Evolutionary conservation across 805 yeast species (phyloP), one percentile per base, ranked within the genome.

Genomic region (Metschnikowia sp.): DNA sequence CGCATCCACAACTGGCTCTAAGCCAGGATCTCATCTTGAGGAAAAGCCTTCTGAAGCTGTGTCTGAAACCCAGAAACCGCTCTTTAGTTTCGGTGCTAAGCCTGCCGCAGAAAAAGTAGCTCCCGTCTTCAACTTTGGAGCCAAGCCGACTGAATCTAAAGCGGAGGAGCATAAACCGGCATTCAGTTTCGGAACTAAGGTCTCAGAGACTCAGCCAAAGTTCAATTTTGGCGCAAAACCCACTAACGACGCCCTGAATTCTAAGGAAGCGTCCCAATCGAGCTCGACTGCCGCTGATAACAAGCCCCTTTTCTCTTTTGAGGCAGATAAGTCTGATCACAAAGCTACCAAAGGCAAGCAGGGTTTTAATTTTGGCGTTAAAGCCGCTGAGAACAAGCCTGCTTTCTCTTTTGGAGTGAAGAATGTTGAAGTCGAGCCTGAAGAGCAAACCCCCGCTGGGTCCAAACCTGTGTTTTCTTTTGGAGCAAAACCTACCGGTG

Each of bases 341-440:
- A 40, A 44, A 15, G 26, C 32, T 26, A 12, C 35, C 7, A 6
- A n/a, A 2, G 6, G 18, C 10, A 10, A 10, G 2, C 18, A 15
- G 18, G 18, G 18, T 15, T 39, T 39, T 33, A 34, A 28, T 18
- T 36, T 39, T 10, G 47, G 44, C 19, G 35, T 51, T 8, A 50
- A 50, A 22, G 29, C 47, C n/a, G 31, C 35, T 18, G 13, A n/a
- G 15, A 32, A 13, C 6, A 47, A 39, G 26, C 44, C 52, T 13
- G 34, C 42, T 9, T 45, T 49, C 36, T 40, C n/a, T 31, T 48
- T 45, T 30, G 52, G 50, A 7, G 29, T 43, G n/a, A 50, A 50
- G n/a, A 35, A 39, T 9, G 35, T 31, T 10, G 39, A 32, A 30
- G 15, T 37, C 31, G 13, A 32, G 10, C 13, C 29, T 12, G 18